Percentiles rank a stretch among this genome's conserved stretches.
Evolutionary conservation across 1,284 basidiomycete species (phyloP).

Genomic region (Ceratobasidium sp.): DNA sequence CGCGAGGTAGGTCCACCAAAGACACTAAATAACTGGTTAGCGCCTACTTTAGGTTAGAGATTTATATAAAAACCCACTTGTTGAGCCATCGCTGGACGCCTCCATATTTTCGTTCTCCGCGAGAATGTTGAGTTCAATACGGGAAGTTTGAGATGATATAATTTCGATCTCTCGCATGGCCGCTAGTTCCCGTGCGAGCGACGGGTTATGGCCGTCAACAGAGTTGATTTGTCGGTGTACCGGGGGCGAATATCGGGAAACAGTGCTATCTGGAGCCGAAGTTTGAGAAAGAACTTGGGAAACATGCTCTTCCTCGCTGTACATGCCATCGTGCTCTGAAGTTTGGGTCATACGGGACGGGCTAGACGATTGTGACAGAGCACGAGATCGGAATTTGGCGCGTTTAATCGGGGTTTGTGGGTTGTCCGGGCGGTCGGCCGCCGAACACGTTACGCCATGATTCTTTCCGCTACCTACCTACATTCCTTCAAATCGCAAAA

Average conservation of each 20-base stretch:
- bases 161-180: neutral
- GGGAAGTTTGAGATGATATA: neutral
- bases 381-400: neutral
- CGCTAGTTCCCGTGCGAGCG: neutral
- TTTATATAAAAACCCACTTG: neutral
- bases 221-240: neutral
- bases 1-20: neutral
- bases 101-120: neutral
- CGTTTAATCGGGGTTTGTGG: neutral
- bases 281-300: neutral
- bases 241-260: conserved; percentile 30
- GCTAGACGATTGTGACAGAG: conserved; percentile 12
- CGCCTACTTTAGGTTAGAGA: neutral
- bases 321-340: neutral
- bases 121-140: neutral
- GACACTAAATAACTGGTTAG: neutral
- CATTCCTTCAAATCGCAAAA: neutral
- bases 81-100: neutral
- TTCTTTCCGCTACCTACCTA: neutral
- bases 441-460: neutral
- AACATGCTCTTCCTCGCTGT: conserved; percentile 1
- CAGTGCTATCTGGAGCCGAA: conserved; percentile 11
- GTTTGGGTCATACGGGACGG: conserved; percentile 17
- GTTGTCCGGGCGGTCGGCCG: neutral
- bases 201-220: neutral